These are phyloP conservation scores for Penicillium sp. DNA, from an alignment of 2,329 filamentous ascomycete species.

Conservation along the genomic window DNA sequence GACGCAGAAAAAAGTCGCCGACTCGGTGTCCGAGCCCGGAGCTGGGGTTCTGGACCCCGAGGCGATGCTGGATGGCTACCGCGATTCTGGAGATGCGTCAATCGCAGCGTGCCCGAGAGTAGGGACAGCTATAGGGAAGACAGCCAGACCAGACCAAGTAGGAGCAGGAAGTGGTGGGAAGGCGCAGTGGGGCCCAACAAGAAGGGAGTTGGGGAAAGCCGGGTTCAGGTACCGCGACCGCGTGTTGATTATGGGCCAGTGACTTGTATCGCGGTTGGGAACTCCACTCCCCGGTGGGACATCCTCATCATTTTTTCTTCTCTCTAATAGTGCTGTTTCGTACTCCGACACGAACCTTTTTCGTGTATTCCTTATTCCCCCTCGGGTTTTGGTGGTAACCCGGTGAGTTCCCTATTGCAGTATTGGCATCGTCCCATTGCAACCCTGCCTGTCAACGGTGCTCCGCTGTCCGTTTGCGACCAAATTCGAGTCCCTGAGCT, in stretches of 20 bases:
- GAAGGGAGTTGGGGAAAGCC: constrained; percentile 23
- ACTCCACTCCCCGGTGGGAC: constrained; percentile 22
- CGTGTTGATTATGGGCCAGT: constrained; percentile 14
- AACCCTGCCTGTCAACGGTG: constrained; percentile 1
- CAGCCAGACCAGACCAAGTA: neutral
- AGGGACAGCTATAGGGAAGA: neutral
- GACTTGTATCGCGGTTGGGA: constrained; percentile 14
- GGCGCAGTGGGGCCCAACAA: constrained; percentile 29
- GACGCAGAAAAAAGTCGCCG: constrained; percentile 6
- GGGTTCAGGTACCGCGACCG: constrained; percentile 14
- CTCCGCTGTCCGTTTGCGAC: neutral
- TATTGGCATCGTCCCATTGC: too few relatives aligned
- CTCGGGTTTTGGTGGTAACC: neutral
- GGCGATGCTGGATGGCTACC: neutral
- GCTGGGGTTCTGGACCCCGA: neutral
- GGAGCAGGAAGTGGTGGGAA: constrained; percentile 14
- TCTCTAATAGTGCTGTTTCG: neutral
- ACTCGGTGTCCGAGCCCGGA: constrained; percentile 3
- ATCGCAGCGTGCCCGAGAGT: too few relatives aligned
- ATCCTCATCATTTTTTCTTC: constrained; percentile 22
- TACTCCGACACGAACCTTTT: neutral
- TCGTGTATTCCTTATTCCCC: neutral
- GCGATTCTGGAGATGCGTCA: neutral
- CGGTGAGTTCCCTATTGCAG: neutral
- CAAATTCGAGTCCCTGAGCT: neutral